Conservation (phyloP, 2,329 filamentous ascomycete species). For the Penicillium italicum region DNA sequence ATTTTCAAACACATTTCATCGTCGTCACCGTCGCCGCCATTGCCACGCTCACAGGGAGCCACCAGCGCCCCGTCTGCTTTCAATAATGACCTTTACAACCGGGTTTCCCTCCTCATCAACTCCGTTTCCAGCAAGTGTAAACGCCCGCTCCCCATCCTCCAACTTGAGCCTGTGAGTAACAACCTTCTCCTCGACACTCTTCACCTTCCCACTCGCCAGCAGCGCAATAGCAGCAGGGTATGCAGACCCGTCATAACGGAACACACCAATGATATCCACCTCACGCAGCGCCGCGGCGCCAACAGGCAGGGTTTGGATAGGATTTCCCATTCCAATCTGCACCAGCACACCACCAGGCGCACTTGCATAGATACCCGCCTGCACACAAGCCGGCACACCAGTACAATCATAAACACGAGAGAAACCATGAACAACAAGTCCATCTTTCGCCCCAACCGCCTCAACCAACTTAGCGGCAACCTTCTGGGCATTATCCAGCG, state of each 20-base stretch:
- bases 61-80: slow-evolving; percentile 23
- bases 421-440: slow-evolving; percentile 34
- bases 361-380: slow-evolving; percentile 45
- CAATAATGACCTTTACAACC: slow-evolving; percentile 53
- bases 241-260: slow-evolving; percentile 52
- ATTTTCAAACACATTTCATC: slow-evolving; percentile 18
- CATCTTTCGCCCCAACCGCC: slow-evolving; percentile 13
- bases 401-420: slow-evolving; percentile 47
- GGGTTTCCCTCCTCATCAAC: slow-evolving; percentile 51
- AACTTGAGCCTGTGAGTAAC: slow-evolving; percentile 53
- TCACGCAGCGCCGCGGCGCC: slow-evolving; percentile 54
- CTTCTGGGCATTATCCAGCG: slow-evolving; percentile 36
- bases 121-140: slow-evolving; percentile 50
- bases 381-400: slow-evolving; percentile 44
- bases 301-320: slow-evolving; percentile 52
- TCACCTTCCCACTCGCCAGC: slow-evolving; percentile 49
- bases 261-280: slow-evolving; percentile 57
- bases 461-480: slow-evolving; percentile 34
- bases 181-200: slow-evolving; percentile 49
- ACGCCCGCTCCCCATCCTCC: slow-evolving; percentile 50
- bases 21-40: slow-evolving; percentile 9
- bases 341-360: slow-evolving; percentile 51
- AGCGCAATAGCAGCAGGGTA: slow-evolving; percentile 55
- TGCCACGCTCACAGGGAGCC: slow-evolving; percentile 8
- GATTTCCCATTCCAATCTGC: slow-evolving; percentile 57